phyloP scores from a whole-genome alignment of 768 basidiomycete genomes.

The Lactarius hatsudake region DNA sequence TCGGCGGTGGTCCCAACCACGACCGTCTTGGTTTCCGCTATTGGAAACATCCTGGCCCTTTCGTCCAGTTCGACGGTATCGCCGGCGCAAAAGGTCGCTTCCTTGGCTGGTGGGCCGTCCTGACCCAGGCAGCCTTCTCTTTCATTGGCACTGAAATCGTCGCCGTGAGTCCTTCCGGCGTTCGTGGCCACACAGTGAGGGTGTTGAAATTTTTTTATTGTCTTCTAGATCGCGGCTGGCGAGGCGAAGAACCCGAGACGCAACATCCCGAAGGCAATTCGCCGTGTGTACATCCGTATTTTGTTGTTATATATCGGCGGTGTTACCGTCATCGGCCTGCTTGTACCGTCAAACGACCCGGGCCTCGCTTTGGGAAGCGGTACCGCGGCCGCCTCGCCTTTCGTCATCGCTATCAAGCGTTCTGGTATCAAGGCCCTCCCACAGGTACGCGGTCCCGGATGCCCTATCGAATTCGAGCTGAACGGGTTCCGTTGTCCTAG shows the following conservation, averaged over 20 bases:
- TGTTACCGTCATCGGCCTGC: slow-evolving; percentile 74
- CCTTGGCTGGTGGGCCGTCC: slow-evolving; percentile 64
- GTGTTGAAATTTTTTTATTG: too few species aligned
- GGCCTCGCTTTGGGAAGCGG: slow-evolving; percentile 51
- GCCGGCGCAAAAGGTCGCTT: slow-evolving; percentile 72
- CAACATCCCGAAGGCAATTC: slow-evolving; percentile 57
- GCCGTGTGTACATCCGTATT: slow-evolving; percentile 71
- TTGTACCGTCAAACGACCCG: slow-evolving; percentile 69
- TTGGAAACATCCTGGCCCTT: slow-evolving; percentile 89
- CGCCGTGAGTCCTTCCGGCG: slow-evolving; percentile 50
- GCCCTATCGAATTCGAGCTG: not conserved
- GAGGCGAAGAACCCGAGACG: slow-evolving; percentile 85
- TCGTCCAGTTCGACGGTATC: slow-evolving; percentile 68
- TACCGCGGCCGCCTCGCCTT: slow-evolving; percentile 76
- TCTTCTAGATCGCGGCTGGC: slow-evolving; percentile 72
- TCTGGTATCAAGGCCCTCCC: slow-evolving; percentile 88
- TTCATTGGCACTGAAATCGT: slow-evolving; percentile 95
- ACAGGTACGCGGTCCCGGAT: slow-evolving; percentile 48
- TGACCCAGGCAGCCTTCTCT: slow-evolving; percentile 90
- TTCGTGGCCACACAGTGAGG: not conserved
- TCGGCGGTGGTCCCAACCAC: slow-evolving; percentile 84
- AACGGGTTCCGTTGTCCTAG: slow-evolving; percentile 34
- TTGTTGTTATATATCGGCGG: slow-evolving; percentile 68
- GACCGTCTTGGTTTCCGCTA: slow-evolving; percentile 70
- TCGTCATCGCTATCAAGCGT: slow-evolving; percentile 83